Conservation (phyloP, 257 asterid species). For the Henckelia pumila region DNA sequence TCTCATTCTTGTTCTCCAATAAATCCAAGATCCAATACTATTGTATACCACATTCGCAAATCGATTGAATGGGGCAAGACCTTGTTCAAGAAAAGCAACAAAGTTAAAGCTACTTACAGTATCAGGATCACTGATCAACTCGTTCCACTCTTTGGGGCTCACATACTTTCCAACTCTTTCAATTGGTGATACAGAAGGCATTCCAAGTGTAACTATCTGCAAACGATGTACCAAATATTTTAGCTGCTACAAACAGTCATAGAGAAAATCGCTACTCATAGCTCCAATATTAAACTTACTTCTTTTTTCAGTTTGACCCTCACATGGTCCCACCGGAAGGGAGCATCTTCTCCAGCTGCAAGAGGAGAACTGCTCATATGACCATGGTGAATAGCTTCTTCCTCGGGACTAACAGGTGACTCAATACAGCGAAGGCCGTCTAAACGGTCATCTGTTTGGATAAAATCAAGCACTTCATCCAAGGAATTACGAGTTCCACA, state of each 20-base stretch:
- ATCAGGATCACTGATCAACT: slow-evolving; percentile 74
- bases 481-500: slow-evolving; percentile 75
- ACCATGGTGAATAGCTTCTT: slow-evolving; percentile 97
- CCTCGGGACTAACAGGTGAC: slow-evolving; percentile 96
- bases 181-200: slow-evolving; percentile 89
- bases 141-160: slow-evolving; percentile 82
- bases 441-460: slow-evolving; percentile 68
- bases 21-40: background rate
- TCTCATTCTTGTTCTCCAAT: background rate
- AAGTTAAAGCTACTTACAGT: slow-evolving; percentile 49
- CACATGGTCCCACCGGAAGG: slow-evolving; percentile 97
- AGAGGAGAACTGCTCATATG: slow-evolving; percentile 82
- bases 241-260: slow-evolving; percentile 9
- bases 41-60: too few species aligned
- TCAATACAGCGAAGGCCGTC: slow-evolving; percentile 75
- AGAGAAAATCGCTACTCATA: slow-evolving; percentile 1
- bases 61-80: background rate
- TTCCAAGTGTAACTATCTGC: slow-evolving; percentile 93
- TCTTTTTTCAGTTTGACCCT: slow-evolving; percentile 96
- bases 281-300: slow-evolving; percentile 43
- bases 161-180: slow-evolving; percentile 87
- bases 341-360: slow-evolving; percentile 98
- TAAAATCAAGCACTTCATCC: slow-evolving; percentile 67
- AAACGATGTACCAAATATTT: slow-evolving; percentile 10
- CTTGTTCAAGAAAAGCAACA: slow-evolving; percentile 1